Conservation (phyloP, 208 protist species). For the Trypanosoma boissoni region DNA sequence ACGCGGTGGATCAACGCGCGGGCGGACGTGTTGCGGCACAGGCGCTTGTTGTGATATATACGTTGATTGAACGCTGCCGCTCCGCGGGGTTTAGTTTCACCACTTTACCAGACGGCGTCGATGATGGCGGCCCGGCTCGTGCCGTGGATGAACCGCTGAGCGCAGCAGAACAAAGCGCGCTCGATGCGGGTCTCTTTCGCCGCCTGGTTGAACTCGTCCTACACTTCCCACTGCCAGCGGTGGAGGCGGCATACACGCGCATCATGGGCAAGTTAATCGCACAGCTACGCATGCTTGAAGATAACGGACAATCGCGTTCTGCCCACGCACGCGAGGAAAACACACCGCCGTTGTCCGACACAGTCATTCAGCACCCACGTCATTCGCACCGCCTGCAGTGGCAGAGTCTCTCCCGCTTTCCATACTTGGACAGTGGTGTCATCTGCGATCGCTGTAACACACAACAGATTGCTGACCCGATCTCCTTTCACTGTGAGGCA, state of each 20-base stretch:
- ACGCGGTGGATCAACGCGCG: no score
- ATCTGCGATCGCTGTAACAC: slow-evolving; percentile 50
- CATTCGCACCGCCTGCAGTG: slow-evolving; percentile 69
- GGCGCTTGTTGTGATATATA: slow-evolving; percentile 10
- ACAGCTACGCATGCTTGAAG: slow-evolving; percentile 15
- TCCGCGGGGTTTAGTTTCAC: slow-evolving; percentile 20
- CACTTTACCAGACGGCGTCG: slow-evolving; percentile 25
- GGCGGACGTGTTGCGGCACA: slow-evolving; percentile 14
- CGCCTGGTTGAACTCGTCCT: slow-evolving; percentile 25
- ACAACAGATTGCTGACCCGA: slow-evolving; percentile 7
- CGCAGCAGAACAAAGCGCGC: slow-evolving; percentile 4
- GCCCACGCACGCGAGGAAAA: neutral
- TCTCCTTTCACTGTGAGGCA: slow-evolving; percentile 60
- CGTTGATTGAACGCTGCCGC: slow-evolving; percentile 24
- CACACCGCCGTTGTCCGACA: slow-evolving; percentile 16
- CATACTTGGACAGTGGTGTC: slow-evolving; percentile 48
- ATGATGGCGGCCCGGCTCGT: slow-evolving; percentile 28
- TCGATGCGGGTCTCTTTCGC: slow-evolving; percentile 15
- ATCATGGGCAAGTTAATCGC: slow-evolving; percentile 12
- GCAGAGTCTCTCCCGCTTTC: slow-evolving; percentile 37
- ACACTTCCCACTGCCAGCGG: slow-evolving; percentile 12
- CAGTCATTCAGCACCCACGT: slow-evolving; percentile 51
- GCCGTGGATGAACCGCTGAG: slow-evolving; percentile 23
- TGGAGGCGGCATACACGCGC: slow-evolving; percentile 16
- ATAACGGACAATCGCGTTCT: neutral